Percentiles rank a stretch among this genome's conserved stretches.
These are phyloP conservation scores for Diospyros lotus DNA, from an alignment of 148 eudicot genomes.

Conservation along the genomic window DNA sequence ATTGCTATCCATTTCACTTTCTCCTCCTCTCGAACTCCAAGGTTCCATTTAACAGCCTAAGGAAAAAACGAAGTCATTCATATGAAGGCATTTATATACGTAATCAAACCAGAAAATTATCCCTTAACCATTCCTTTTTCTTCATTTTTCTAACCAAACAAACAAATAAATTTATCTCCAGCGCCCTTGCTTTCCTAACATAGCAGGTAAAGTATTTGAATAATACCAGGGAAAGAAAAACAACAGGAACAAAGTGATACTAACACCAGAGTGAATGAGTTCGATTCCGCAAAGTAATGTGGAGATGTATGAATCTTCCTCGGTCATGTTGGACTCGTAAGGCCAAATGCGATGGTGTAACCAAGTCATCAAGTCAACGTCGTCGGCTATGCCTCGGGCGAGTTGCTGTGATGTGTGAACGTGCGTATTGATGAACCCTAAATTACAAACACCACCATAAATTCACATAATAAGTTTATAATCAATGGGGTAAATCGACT, in stretches of 20 bases:
- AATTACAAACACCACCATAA: not conserved
- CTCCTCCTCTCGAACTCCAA: no score
- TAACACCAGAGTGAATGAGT: conserved; percentile 87
- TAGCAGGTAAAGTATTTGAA: not conserved
- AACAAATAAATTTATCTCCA: no score
- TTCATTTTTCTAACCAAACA: no score
- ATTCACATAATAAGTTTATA: not conserved
- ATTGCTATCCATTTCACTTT: no score
- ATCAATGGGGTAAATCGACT: not conserved
- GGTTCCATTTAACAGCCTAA: no score
- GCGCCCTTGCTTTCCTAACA: no score
- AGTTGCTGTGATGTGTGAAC: conserved; percentile 94
- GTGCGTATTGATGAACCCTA: conserved; percentile 81
- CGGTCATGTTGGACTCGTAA: conserved; percentile 78
- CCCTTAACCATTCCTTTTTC: no score
- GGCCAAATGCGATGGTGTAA: conserved; percentile 88
- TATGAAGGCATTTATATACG: not conserved
- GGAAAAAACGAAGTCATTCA: no score
- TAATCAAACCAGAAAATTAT: not conserved
- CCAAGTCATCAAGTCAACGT: conserved; percentile 90
- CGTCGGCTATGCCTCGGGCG: conserved; percentile 89
- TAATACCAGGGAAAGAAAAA: not conserved
- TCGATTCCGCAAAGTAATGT: conserved; percentile 91
- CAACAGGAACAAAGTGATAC: conserved; percentile 9
- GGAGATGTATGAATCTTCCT: conserved; percentile 70